A percentile compares a stretch with the other conserved stretches of the same genome.
Evolutionary conservation across 2,329 filamentous ascomycete genomes (phyloP).

Genomic region (Talaromyces sp.): DNA sequence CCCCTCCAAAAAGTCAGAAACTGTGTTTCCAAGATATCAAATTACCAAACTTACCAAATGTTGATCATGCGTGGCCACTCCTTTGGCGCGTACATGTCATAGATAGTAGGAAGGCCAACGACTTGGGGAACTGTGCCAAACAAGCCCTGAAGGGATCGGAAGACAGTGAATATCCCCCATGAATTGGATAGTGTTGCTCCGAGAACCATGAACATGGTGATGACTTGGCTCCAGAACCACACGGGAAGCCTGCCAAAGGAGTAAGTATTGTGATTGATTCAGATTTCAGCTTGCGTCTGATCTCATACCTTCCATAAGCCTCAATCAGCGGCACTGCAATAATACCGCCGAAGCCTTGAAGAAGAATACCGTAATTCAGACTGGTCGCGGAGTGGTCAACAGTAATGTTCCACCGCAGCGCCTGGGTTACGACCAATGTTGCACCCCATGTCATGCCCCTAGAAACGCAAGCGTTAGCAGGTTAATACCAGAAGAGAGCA

Average conservation of each 20-base stretch:
- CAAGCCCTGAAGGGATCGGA: constrained; percentile 32
- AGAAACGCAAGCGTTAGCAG: neutral
- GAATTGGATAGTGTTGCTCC: constrained; percentile 34
- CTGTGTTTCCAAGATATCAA: neutral
- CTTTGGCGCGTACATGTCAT: constrained; percentile 30
- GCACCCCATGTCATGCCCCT: constrained; percentile 37
- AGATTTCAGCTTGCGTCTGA: neutral
- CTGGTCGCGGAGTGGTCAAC: constrained; percentile 29
- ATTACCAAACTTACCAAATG: constrained; percentile 22
- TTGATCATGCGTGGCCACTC: constrained; percentile 36
- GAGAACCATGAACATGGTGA: constrained; percentile 34
- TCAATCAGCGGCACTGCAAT: constrained; percentile 34
- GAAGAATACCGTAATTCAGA: constrained; percentile 34
- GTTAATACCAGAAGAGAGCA: neutral
- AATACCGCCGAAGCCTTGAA: constrained; percentile 34
- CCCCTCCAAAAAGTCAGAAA: constrained; percentile 18
- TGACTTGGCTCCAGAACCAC: constrained; percentile 37
- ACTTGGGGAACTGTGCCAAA: constrained; percentile 36
- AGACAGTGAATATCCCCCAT: constrained; percentile 35
- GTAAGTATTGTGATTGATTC: neutral
- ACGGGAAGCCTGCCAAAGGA: constrained; percentile 29
- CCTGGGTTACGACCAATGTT: constrained; percentile 33
- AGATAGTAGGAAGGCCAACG: constrained; percentile 34
- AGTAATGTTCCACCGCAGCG: constrained; percentile 28
- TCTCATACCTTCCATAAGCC: constrained; percentile 33